Base-by-base conservation (phyloP, 1,284 basidiomycete genomes). In the Ganoderma boninense region DNA sequence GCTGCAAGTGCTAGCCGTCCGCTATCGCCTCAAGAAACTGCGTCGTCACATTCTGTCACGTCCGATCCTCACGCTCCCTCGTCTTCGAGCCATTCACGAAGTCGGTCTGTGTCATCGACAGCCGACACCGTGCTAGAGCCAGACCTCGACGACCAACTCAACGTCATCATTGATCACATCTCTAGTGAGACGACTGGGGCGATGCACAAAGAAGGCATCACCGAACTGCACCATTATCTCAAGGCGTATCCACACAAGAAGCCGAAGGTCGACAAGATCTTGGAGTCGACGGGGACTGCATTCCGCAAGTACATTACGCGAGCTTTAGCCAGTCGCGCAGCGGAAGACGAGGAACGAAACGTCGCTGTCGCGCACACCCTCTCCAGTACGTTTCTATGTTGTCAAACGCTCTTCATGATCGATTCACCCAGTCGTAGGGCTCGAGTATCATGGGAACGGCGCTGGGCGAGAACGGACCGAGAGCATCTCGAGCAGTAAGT, bases 201-300 rank as follows among this genome's bases (percentile, higher is more conserved):
- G 8, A 84, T 94, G 82, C 91, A 95, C 80, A 92, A 94, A 80
- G 92, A 97, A 82, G 96, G 96, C 5, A 97, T 99, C 69, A 97
- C 95, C n/a, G 96, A 97, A 75, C 84, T 99, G 54, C 96, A 99
- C 79, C 92, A 97, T 60, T 99, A 97, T 85, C 84, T 98, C 76
- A 97, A 97, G 82, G 91, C 91, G 40, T 91, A 98, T 78, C 97
- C 97, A 0, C 93, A 96, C 74, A 97, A 97, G 80, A 90, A 92
- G 77, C 84, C 89, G 5, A 92, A 93, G 69, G 95, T 98, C 20
- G 95, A 97, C 75, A 92, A 94, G 77, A 87, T 96, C 83, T 84
- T 96, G 6, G 93, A 95, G 77, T 89, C 91, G 3, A 95, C 94
- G 2, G 93, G 93, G 2, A 87, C 93, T 35, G 92, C 92, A 1